A percentile compares a stretch with the other conserved stretches of the same genome.
phyloP scores from a whole-genome alignment of 2,329 filamentous ascomycete genomes.

The Xylariales sp. region DNA sequence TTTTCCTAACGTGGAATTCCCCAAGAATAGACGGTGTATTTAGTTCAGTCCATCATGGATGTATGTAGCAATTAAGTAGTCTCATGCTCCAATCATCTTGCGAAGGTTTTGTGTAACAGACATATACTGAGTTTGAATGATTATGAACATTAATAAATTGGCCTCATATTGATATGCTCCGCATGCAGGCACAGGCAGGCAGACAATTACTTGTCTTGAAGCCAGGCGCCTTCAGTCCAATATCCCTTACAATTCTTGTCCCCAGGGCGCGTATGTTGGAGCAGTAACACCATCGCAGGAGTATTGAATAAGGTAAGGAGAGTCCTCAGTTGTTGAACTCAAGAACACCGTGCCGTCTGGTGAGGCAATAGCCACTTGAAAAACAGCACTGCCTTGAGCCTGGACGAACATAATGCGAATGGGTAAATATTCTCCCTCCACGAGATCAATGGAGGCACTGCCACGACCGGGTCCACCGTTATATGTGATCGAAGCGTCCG shows the following conservation, averaged over 20 bases:
- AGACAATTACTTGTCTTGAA: too few relatives aligned
- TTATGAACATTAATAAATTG: too few relatives aligned
- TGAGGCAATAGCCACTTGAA: background rate
- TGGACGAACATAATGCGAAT: slow-evolving; percentile 4
- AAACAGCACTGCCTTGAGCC: background rate
- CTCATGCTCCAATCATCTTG: too few relatives aligned
- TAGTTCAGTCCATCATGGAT: too few relatives aligned
- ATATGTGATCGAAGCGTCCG: background rate
- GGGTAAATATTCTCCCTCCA: background rate
- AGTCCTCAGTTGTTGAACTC: background rate
- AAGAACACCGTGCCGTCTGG: slow-evolving; percentile 1
- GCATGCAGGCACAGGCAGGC: too few relatives aligned
- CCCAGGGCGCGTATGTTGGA: background rate
- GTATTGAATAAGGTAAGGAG: background rate
- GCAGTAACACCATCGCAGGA: slow-evolving; percentile 1
- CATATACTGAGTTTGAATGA: too few relatives aligned
- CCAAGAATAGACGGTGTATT: too few relatives aligned
- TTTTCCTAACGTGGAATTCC: too few relatives aligned
- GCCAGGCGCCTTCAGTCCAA: too few relatives aligned
- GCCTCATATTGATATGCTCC: too few relatives aligned
- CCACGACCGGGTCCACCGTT: background rate
- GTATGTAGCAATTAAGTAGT: too few relatives aligned
- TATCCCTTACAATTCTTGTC: background rate
- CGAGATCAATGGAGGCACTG: background rate
- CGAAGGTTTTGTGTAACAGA: too few relatives aligned